A percentile compares a stretch with the other conserved stretches of the same genome.
phyloP scores from a whole-genome alignment of 495 filamentous ascomycete species.

The Neurospora sublineolata region DNA sequence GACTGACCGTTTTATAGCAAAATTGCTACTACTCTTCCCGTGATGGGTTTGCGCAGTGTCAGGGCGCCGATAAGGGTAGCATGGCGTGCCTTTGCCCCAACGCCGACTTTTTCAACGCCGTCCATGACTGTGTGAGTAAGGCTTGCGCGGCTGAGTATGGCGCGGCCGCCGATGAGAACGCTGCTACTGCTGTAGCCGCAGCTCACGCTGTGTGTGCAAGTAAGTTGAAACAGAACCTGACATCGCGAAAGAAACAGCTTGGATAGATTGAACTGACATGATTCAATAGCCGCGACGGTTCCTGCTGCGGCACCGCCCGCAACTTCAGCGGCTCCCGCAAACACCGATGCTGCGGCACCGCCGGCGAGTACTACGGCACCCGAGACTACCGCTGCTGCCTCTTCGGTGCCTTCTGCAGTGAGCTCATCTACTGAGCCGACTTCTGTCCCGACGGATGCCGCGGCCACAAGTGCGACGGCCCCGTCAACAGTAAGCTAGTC shows the following conservation, averaged over 20 bases:
- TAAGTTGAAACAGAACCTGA: conserved; percentile 13
- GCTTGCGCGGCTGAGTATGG: conserved; percentile 8
- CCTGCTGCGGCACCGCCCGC: conserved; percentile 11
- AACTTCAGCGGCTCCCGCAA: conserved; percentile 1
- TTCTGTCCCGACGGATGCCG: neutral
- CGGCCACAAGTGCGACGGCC: neutral
- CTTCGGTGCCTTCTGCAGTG: neutral
- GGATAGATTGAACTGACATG: neutral
- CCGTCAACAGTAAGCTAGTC: neutral
- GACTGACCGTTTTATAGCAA: conserved; percentile 15
- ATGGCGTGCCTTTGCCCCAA: conserved; percentile 20
- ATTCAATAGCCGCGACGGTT: neutral
- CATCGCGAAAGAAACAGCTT: neutral
- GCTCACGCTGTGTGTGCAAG: conserved; percentile 22
- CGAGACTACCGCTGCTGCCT: neutral
- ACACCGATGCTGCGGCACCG: conserved; percentile 1
- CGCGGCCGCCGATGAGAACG: neutral
- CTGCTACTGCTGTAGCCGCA: conserved; percentile 4
- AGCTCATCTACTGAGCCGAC: neutral
- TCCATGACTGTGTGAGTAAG: conserved; percentile 12
- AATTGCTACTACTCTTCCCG: conserved; percentile 9
- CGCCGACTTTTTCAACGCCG: conserved; percentile 4
- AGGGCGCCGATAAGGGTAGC: conserved; percentile 9
- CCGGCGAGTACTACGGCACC: conserved; percentile 8
- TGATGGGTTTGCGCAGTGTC: conserved; percentile 2